phyloP scores from a whole-genome alignment of 805 yeast genomes.

The Suhomyces vadensis region DNA sequence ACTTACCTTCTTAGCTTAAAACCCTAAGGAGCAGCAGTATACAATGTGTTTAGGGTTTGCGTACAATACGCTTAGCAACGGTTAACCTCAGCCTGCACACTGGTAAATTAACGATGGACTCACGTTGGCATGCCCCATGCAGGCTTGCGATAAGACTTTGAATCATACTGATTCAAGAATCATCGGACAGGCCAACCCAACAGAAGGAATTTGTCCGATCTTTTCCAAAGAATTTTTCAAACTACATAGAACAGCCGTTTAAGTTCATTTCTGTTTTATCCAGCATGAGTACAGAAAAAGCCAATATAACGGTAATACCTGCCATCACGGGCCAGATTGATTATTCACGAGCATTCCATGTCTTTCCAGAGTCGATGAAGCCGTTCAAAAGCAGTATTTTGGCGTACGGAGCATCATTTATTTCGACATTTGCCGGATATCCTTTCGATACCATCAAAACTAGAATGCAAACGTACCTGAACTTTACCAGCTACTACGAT shows the following conservation, averaged over 20 bases:
- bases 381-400: slow-evolving; percentile 60
- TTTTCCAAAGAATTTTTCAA: too few species aligned
- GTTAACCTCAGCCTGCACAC: neutral
- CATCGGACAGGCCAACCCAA: neutral
- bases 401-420: slow-evolving; percentile 64
- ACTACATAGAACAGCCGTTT: too few species aligned
- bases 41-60: too few species aligned
- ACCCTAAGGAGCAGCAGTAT: too few species aligned
- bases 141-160: neutral
- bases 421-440: slow-evolving; percentile 71
- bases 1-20: too few species aligned
- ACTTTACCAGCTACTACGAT: slow-evolving; percentile 53
- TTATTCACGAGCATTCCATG: slow-evolving; percentile 44
- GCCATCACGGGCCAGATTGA: slow-evolving; percentile 61
- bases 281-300: too few species aligned
- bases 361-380: slow-evolving; percentile 47
- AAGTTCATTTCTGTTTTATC: too few species aligned
- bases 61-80: too few species aligned
- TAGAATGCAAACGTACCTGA: slow-evolving; percentile 74
- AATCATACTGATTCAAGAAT: neutral
- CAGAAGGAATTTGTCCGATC: too few species aligned
- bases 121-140: too few species aligned
- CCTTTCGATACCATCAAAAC: slow-evolving; percentile 89
- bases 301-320: too few species aligned
- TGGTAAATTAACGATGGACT: too few species aligned